These are phyloP conservation scores for Xylariales sp. DNA, from an alignment of 2,329 filamentous ascomycete genomes.

Conservation along the genomic window DNA sequence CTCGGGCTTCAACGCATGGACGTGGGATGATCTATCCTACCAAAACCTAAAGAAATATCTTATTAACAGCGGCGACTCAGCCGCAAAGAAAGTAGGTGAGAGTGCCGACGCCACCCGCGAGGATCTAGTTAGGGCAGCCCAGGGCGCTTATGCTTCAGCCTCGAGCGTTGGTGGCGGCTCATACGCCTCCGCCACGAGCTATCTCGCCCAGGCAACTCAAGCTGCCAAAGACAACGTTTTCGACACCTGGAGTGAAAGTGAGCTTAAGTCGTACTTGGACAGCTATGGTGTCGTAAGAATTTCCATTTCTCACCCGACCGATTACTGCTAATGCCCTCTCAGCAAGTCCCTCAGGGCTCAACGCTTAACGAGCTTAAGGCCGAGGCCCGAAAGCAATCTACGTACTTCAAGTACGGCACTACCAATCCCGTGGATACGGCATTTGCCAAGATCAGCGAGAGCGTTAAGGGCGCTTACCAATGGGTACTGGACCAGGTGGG, in stretches of 20 bases:
- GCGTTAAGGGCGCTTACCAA: slow-evolving; percentile 59
- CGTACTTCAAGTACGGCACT: slow-evolving; percentile 82
- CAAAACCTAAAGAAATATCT: slow-evolving; percentile 75
- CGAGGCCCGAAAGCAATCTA: slow-evolving; percentile 76
- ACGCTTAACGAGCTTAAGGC: slow-evolving; percentile 76
- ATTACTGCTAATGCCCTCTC: slow-evolving; percentile 43
- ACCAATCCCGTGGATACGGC: slow-evolving; percentile 73
- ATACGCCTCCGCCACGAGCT: slow-evolving; percentile 77
- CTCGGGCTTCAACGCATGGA: slow-evolving; percentile 77
- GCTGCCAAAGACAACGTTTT: slow-evolving; percentile 74
- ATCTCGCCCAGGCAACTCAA: slow-evolving; percentile 73
- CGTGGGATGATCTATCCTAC: slow-evolving; percentile 79
- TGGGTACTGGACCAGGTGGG: slow-evolving; percentile 64
- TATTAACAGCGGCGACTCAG: slow-evolving; percentile 61
- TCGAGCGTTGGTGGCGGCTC: slow-evolving; percentile 66
- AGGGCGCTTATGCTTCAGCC: slow-evolving; percentile 69
- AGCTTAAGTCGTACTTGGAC: slow-evolving; percentile 83
- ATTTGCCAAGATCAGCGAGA: slow-evolving; percentile 70
- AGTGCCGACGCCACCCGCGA: slow-evolving; percentile 75
- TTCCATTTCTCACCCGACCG: slow-evolving; percentile 13
- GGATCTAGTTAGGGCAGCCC: slow-evolving; percentile 75
- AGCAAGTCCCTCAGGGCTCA: slow-evolving; percentile 72
- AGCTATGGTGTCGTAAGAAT: slow-evolving; percentile 74
- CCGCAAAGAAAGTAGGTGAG: slow-evolving; percentile 69
- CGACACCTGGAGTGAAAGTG: slow-evolving; percentile 77